Base-by-base conservation (phyloP, 768 basidiomycete species). In the Tremella mesenterica region DNA sequence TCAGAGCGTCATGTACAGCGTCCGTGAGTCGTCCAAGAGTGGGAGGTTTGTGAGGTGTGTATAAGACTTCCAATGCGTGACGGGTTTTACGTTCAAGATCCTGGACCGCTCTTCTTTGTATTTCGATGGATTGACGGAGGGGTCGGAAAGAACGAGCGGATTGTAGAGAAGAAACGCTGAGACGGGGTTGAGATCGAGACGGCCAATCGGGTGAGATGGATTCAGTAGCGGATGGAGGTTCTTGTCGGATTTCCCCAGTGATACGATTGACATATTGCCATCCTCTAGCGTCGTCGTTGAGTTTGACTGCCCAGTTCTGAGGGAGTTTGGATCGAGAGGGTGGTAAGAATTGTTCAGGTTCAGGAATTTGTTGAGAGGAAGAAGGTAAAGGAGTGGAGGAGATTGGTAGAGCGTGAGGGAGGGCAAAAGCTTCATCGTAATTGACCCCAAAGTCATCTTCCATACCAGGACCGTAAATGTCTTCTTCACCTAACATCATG, bases 231-330 rank as follows among this genome's bases (percentile, higher is more conserved):
- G 46, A 21, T 16, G 67, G 67, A 16, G 50, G 44, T 26, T 65
- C 57, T 31, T 21, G 29, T 3, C 58, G 47, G 14, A 83, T 76
- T 48, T 80, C 75, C 13, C 85, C 84, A 54, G 83, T 83, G 21
- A 78, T 64, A 58, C 79, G 82, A 76, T 92, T 91, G 70, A 79
- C 70, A 71, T 86, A 91, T 65, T 81, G 88, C 69, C 85, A 87
- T 2, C 85, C 81, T 74, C 81, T 76, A 30, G 87, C 87, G 61
- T 91, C 88, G 64, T 89, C 87, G 21, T 85, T 85, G 41, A 88
- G 77, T 50, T 81, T 81, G 63, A 80, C 81, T 20, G 83, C 75
- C 90, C 90, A 93, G n/a, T 84, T 85, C 60, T 88, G 56, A 9
- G 69, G 61, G 13, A 65, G 50, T 4, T 65, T 57, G 14, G 36